Evolutionary conservation across 2,329 filamentous ascomycete genomes (phyloP), one percentile per base, ranked within the genome.

Genomic region (Pseudonectria buxi): DNA sequence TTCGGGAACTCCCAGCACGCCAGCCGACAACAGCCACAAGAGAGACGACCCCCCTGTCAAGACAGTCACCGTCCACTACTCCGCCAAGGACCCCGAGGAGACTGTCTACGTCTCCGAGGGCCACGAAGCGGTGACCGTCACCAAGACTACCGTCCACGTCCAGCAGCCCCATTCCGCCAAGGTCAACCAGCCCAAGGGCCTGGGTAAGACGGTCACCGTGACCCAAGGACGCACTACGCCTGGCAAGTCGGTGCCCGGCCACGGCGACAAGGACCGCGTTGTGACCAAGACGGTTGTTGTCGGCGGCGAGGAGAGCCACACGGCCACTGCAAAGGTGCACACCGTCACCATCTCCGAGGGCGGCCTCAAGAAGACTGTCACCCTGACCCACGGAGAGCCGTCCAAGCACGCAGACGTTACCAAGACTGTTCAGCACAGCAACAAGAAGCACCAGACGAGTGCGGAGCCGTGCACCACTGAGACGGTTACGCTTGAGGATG

Each of bases 21-120:
- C 43, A 15, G 47, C 46, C 1, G 22, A 50, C 26, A 50, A 50
- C 30, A 49, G 44, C 26, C 33, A 50, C n/a, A 37, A 36, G 25
- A 35, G 34, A 6, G 24, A 45, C 28, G 24, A 46, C 27, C 37
- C 45, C 7, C 37, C 43, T 16, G 44, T 40, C 24, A 43, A 56
- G 31, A 61, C 56, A 13, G 42, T 58, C 7, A 57, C 50, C 3
- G 38, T 49, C 22, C 33, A 43, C 12, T 39, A 37, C n/a, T 45
- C 46, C 4, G 37, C 52, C 14, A 56, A 52, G 7, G 15, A 44
- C 6, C 35, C 46, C 9, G 51, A 45, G 6, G 35, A 48, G 22
- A 55, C 44, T 9, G 35, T 56, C n/a, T 50, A 50, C 12, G 40
- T 51, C 26, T 52, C 43, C 16, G 36, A 50, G 32, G 40, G 12